Evolutionary conservation across 805 yeast species (phyloP), one percentile per base, ranked within the genome.

Genomic region (Teunomyces cretensis): DNA sequence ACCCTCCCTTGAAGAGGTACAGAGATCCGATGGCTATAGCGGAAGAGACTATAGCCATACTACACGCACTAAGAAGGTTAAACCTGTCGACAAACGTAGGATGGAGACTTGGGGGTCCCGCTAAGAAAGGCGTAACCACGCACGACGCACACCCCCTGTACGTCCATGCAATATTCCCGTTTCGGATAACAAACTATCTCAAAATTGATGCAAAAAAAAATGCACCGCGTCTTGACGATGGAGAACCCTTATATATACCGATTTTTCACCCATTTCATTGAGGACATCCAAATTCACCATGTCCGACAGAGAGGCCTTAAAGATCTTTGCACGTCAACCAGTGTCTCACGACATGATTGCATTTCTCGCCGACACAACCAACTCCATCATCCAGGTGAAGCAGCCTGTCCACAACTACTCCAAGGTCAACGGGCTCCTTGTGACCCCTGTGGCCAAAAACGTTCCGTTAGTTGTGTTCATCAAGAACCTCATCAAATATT

Each of bases 401-500:
- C 51, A 53, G 39, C 46, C 54, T 41, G 40, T 42, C 38, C 47
- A 41, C 61, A 39, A n/a, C n/a, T n/a, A n/a, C n/a, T n/a, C n/a
- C n/a, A n/a, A n/a, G n/a, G n/a, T 57, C 76, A 30, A 39, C 15
- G 38, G 38, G 11, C 38, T 35, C 6, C 28, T 35, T 15, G 38
- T 35, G 16, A 35, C 38, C 5, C 38, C 38, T 2, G 38, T 35
- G 16, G 35, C 42, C 9, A 12, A 19, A 9, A 14, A 15, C 11
- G 28, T 30, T 28, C 28, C 68, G 5, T 70, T 88, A 38, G 68
- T 69, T 36, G 67, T 67, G 17, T 92, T 94, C 70, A 91, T 94
- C 53, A 76, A 81, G 48, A 79, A 76, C 22, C 70, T 92, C 50
- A 83, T 92, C 55, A 74, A 74, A 44, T 82, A 86, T 57, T 88